Evolutionary conservation across 352 stramenopile species (phyloP), one percentile per base, ranked within the genome.

Genomic region (Globisporangium recalcitrans): DNA sequence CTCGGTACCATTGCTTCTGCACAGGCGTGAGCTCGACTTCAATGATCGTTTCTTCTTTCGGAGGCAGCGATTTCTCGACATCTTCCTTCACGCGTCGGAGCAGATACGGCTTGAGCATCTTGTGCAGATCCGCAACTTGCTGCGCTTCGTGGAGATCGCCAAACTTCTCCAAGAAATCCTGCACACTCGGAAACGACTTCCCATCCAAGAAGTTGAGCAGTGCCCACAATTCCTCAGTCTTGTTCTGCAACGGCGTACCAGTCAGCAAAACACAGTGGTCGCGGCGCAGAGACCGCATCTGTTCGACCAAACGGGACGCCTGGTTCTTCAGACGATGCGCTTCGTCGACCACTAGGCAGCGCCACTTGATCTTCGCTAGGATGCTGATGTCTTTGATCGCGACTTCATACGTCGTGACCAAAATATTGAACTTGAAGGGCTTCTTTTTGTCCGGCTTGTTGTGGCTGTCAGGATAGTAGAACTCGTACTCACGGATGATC

Each of bases 161-260:
- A 80, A 95, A 95, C 69, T 98, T 91, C 5, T 91, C 91, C 54
- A 98, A 74, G 72, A 99, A 99, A 32, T 94, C 77, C 19, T 88
- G 70, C 76, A 94, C 77, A 62, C 94, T 97, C 8, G 87, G 87
- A 73, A 99, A 99, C 16, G 82, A 93, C 32, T 90, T 80, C 13
- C 66, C 76, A 47, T 99, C 96, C 32, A 99, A 88, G 47, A 99
- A 99, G 72, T 99, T 98, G 1, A 99, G 77, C 31, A 99, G 75
- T 3, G 97, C 93, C 97, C 97, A 99, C n/a, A 99, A 74, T 73
- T 99, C 98, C 65, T 98, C 85, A 4, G 98, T 99, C 70, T 99
- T 99, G 82, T 99, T 99, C 60, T 96, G 87, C 8, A 96, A 58
- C 38, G 88, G 88, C 40, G 88, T 96, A 8, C 88, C 88, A 4